phyloP scores from a whole-genome alignment of 2,329 filamentous ascomycete species.

The Penicillium sclerotiorum region DNA sequence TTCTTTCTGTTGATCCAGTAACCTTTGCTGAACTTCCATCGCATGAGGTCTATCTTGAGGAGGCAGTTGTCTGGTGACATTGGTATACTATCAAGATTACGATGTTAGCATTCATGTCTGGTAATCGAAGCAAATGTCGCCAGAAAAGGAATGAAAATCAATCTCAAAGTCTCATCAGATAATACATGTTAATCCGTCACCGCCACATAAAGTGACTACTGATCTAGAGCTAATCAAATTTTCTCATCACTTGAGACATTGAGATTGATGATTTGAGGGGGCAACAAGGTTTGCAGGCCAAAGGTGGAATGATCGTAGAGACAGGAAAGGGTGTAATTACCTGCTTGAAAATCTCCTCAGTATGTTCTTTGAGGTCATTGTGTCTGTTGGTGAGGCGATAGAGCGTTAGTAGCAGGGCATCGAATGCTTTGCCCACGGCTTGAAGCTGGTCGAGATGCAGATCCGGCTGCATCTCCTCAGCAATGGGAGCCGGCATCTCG shows the following conservation, averaged over 20 bases:
- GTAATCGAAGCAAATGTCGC: constrained; percentile 16
- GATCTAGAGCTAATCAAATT: constrained; percentile 79
- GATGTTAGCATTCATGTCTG: constrained; percentile 31
- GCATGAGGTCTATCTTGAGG: constrained; percentile 30
- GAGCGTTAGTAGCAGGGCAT: constrained; percentile 45
- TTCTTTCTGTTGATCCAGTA: constrained; percentile 33
- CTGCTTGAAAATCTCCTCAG: constrained; percentile 45
- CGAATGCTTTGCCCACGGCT: constrained; percentile 43
- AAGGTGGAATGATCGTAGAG: background rate
- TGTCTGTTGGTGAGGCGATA: constrained; percentile 44
- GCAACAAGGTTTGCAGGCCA: background rate
- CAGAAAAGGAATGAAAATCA: constrained; percentile 14
- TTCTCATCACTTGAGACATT: constrained; percentile 52
- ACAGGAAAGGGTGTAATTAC: constrained; percentile 30
- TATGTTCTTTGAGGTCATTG: constrained; percentile 39
- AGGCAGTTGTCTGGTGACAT: constrained; percentile 22
- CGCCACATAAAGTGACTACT: constrained; percentile 64
- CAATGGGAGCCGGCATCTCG: constrained; percentile 28
- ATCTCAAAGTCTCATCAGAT: constrained; percentile 50
- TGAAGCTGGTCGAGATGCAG: constrained; percentile 35
- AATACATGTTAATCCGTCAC: constrained; percentile 67
- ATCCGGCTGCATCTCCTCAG: constrained; percentile 35
- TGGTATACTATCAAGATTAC: constrained; percentile 20
- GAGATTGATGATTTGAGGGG: constrained; percentile 9
- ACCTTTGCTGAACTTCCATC: constrained; percentile 35